Percentiles rank a stretch among this genome's conserved stretches.
Evolutionary conservation across 768 basidiomycete species (phyloP).

Genomic region (Dendrothele bispora): DNA sequence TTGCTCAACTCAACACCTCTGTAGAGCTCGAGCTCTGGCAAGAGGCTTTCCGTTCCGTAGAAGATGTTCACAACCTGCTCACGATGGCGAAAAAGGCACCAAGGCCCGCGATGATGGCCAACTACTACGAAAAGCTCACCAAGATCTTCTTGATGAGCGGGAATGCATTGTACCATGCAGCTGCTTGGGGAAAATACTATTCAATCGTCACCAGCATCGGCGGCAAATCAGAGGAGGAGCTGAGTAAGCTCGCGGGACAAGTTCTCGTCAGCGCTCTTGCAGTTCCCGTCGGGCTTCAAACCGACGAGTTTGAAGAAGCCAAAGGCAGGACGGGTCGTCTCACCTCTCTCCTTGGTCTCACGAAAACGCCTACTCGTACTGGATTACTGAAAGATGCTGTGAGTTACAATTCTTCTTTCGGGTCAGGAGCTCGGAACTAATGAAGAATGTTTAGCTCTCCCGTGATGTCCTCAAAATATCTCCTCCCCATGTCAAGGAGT

Average conservation of each 20-base stretch:
- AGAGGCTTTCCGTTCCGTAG: constrained; percentile 96
- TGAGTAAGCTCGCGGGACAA: constrained; percentile 81
- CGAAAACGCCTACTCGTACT: constrained; percentile 82
- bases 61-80: constrained; percentile 95
- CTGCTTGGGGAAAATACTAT: constrained; percentile 90
- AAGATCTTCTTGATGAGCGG: constrained; percentile 96
- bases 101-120: constrained; percentile 95
- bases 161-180: constrained; percentile 93
- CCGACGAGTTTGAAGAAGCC: constrained; percentile 44
- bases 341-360: constrained; percentile 81
- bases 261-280: constrained; percentile 92
- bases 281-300: constrained; percentile 76
- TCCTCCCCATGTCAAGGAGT: constrained; percentile 66
- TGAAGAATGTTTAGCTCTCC: constrained; percentile 58
- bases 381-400: constrained; percentile 87
- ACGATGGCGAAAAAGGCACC: constrained; percentile 92
- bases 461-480: constrained; percentile 82
- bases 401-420: constrained; percentile 27
- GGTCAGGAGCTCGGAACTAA: constrained; percentile 5
- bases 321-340: constrained; percentile 74
- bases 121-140: constrained; percentile 97
- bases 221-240: constrained; percentile 75
- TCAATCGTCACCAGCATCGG: constrained; percentile 69
- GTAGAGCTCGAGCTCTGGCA: constrained; percentile 99
- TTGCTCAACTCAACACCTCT: constrained; percentile 93